Base-by-base conservation (phyloP, 2,329 filamentous ascomycete genomes). In the Gaeumannomyces tritici region DNA sequence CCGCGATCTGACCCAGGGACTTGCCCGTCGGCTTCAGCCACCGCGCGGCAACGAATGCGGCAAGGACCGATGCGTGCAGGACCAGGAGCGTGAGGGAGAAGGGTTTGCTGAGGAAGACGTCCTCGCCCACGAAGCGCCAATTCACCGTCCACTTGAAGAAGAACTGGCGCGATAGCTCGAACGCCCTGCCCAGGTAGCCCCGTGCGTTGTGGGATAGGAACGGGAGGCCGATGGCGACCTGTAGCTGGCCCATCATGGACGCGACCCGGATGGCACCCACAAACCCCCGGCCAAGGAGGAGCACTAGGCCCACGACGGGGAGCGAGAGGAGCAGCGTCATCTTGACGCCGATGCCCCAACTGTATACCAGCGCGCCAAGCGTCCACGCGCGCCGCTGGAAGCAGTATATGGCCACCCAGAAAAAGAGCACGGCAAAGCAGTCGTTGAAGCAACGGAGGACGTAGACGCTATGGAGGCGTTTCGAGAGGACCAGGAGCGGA, bases 61-160 rank as follows among this genome's bases (percentile, higher is more conserved):
- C 68, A 28, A 97, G 80, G n/a, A 92, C 78, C 11, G 78, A 73
- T 29, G 79, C 77, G 72, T 97, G 91, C 62, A 84, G 71, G 1
- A 74, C 79, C 29, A 96, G 79, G 60, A 97, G 80, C 18, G 76
- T 74, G 24, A 88, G 68, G 29, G 91, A 85, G 71, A 96, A 96
- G 2, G 77, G 72, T 64, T 78, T 83, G 67, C 81, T 83, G 58
- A 96, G 81, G 69, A 99, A 99, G 0, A 78, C 75, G 8, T 89
- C 84, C 74, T 97, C 92, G 21, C 89, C 88, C n/a, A 97, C 76
- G 73, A 98, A 98, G 62, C 93, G 87, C 95, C 95, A 99, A 75
- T 99, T 99, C 67, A 99, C 95, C 0, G 95, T 99, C 95, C 95
- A 99, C 76, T 93, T 92, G 80, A 93, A 98, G 69, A 96, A 82